Evolutionary conservation across 2,329 filamentous ascomycete species (phyloP), one percentile per base, ranked within the genome.

Genomic region (Colletotrichum lupini): DNA sequence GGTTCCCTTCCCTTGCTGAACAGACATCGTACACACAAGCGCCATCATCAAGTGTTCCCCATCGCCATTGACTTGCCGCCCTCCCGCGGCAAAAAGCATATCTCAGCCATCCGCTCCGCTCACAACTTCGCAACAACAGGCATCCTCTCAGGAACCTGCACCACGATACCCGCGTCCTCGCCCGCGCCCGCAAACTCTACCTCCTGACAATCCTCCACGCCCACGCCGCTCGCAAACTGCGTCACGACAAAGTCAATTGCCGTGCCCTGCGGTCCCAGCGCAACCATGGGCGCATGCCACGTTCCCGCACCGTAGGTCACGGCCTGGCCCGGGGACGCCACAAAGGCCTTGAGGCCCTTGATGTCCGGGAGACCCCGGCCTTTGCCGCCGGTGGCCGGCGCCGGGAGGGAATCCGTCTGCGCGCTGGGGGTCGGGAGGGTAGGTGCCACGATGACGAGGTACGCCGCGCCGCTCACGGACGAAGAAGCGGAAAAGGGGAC

Each of bases 201-300:
- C 83, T 98, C 92, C 85, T 99, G 95, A 78, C 95, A 98, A 83
- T 99, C 97, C 84, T 98, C 96, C 1, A 88, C 84, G 0, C 84
- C 89, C 14, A 97, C 92, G 2, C 94, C 95, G 82, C 97, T 98
- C 42, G 92, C 92, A 84, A 94, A 97, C 85, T 98, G 96, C 76
- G 94, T 90, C 2, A 98, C 96, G 5, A 97, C 90, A 82, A 98
- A 98, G 80, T 97, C 94, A 60, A 98, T 86, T 24, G 91, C 87
- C 30, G 85, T 83, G 2, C 83, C 86, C 2, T 78, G 68, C 2
- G 80, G 75, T 0, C 95, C 95, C 61, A 98, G 83, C 19, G 94
- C 95, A 16, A 95, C 93, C 96, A 99, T 98, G 0, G 97, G 97
- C 74, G 96, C 95, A 85, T 99, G 97, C 90, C 96, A 99, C 67